Evolutionary conservation across 2,329 filamentous ascomycete genomes (phyloP).

Genomic region (Drechslera avenae): DNA sequence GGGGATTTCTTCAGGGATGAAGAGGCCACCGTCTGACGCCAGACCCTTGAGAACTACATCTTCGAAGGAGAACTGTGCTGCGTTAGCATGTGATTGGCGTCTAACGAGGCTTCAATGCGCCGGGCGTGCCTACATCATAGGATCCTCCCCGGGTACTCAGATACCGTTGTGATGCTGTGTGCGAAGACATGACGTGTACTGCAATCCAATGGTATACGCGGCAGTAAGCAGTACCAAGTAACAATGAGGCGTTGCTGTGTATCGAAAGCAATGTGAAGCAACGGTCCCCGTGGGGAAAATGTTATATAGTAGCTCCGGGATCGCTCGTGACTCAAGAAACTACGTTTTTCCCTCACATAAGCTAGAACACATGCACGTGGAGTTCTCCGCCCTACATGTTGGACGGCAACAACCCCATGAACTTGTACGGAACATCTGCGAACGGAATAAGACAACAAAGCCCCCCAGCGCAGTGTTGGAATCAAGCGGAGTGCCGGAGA

Average conservation of each 20-base stretch:
- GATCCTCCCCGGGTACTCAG: constrained; percentile 67
- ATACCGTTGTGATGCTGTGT: constrained; percentile 64
- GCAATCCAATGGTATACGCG: constrained; percentile 8
- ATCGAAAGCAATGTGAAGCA: constrained; percentile 4
- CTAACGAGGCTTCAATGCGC: constrained; percentile 1
- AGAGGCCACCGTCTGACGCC: constrained; percentile 83
- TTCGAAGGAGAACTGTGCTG: constrained; percentile 80
- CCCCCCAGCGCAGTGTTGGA: background rate
- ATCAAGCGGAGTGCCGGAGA: background rate
- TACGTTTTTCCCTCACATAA: constrained; percentile 11
- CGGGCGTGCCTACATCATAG: constrained; percentile 58
- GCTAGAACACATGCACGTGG: constrained; percentile 10
- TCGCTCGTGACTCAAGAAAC: constrained; percentile 36
- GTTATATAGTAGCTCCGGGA: constrained; percentile 30
- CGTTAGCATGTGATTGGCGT: constrained; percentile 20
- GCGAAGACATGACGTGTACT: constrained; percentile 47
- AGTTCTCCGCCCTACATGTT: background rate
- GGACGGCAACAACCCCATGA: background rate
- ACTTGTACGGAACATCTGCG: background rate
- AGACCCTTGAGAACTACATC: constrained; percentile 89
- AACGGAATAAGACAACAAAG: background rate
- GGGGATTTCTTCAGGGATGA: constrained; percentile 84
- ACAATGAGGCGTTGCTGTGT: constrained; percentile 9
- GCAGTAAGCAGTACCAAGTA: constrained; percentile 7
- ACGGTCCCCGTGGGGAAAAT: constrained; percentile 33